These are phyloP conservation scores for Macroventuria anomochaeta DNA, from an alignment of 2,329 filamentous ascomycete species.

Conservation along the genomic window DNA sequence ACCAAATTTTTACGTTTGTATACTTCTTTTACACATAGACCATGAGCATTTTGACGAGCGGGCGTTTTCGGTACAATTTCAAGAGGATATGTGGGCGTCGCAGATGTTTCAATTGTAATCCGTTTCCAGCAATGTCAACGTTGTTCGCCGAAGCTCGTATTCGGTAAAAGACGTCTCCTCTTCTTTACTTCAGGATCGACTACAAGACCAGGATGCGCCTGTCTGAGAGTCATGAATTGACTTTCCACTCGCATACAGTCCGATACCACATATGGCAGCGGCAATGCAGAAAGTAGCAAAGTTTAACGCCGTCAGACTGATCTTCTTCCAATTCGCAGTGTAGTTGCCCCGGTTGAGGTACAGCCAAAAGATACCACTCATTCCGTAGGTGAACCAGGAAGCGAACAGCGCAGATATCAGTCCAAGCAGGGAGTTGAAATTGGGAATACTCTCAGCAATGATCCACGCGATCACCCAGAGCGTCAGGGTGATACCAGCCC, in stretches of 20 bases:
- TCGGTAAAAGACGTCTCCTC: background rate
- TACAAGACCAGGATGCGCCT: constrained; percentile 31
- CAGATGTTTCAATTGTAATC: background rate
- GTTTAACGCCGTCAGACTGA: constrained; percentile 54
- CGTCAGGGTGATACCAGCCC: constrained; percentile 62
- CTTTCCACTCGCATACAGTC: constrained; percentile 33
- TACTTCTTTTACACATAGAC: constrained; percentile 5
- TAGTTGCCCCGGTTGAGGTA: constrained; percentile 55
- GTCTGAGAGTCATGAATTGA: constrained; percentile 30
- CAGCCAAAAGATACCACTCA: constrained; percentile 55
- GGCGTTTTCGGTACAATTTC: constrained; percentile 4
- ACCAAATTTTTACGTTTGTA: background rate
- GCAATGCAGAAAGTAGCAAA: constrained; percentile 45
- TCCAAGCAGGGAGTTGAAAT: constrained; percentile 69
- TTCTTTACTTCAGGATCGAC: constrained; percentile 1
- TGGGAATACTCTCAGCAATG: constrained; percentile 71
- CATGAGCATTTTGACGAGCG: constrained; percentile 12
- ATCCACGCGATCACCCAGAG: constrained; percentile 70
- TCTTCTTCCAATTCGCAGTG: constrained; percentile 52
- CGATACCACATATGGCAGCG: constrained; percentile 30
- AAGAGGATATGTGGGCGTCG: background rate
- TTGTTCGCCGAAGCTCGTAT: background rate
- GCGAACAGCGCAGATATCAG: constrained; percentile 65
- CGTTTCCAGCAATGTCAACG: background rate
- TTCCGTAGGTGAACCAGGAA: constrained; percentile 66